Conservation (phyloP, 225 moss, liverwort and hornwort species). For the Physcomitrium patens region DNA sequence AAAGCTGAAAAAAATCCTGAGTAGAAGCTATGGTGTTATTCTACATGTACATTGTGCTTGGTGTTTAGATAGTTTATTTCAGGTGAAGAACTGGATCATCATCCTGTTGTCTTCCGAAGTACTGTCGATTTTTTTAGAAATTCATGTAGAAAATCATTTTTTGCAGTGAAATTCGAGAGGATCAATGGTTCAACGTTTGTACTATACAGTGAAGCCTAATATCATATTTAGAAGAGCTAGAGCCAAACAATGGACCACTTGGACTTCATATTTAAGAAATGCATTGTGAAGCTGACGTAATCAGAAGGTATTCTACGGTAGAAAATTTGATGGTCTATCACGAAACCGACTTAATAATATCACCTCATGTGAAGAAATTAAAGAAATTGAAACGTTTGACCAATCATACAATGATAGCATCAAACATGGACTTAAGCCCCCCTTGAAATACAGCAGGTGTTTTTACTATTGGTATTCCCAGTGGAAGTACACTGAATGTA, state of each 20-base stretch:
- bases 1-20: slow-evolving; percentile 27
- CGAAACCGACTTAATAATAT: no score
- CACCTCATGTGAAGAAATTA: no score
- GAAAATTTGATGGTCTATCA: no score
- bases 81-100: not conserved
- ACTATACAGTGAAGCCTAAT: not conserved
- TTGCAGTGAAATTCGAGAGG: not conserved
- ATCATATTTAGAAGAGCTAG: not conserved
- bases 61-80: slow-evolving; percentile 10
- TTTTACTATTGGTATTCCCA: no score
- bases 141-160: not conserved
- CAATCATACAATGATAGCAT: no score
- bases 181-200: not conserved
- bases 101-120: not conserved
- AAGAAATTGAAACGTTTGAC: no score
- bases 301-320: no score
- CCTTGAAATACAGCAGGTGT: no score
- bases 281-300: no score
- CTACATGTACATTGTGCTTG: not conserved
- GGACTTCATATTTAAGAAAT: no score
- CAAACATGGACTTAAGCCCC: no score
- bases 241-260: not conserved
- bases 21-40: not conserved
- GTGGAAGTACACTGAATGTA: no score
- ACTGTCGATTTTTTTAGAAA: not conserved